A percentile compares a stretch with the other conserved stretches of the same genome.
Conservation (phyloP, 352 stramenopile genomes). For the Globisporangium solare region DNA sequence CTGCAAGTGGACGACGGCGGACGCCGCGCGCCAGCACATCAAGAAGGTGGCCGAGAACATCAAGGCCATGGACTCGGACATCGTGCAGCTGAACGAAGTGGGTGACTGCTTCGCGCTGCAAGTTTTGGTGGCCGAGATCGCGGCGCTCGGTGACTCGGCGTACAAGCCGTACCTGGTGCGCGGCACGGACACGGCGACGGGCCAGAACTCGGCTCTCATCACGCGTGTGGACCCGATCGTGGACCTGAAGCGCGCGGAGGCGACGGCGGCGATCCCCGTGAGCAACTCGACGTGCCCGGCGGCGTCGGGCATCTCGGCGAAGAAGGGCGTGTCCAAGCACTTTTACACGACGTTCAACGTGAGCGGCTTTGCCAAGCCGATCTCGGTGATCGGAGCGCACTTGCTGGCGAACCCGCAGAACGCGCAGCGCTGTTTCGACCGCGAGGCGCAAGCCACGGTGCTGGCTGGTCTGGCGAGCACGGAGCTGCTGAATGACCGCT, state of each 20-base stretch:
- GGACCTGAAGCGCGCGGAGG: conserved; percentile 36
- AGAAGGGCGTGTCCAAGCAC: conserved; percentile 62
- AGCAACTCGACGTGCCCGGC: conserved; percentile 47
- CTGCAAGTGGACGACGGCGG: conserved; percentile 44
- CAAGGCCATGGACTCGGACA: conserved; percentile 47
- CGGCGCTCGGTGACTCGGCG: conserved; percentile 36
- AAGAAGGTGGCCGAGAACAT: conserved; percentile 45
- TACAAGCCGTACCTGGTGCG: conserved; percentile 63
- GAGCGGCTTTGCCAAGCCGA: conserved; percentile 51
- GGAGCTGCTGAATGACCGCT: conserved; percentile 30
- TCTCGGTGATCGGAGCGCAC: conserved; percentile 60
- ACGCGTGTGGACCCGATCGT: conserved; percentile 56
- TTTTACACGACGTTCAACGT: conserved; percentile 71
- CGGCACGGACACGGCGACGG: conserved; percentile 54
- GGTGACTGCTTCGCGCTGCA: conserved; percentile 49
- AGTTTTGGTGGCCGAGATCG: conserved; percentile 41
- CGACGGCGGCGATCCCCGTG: conserved; percentile 34
- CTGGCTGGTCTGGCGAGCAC: conserved; percentile 34
- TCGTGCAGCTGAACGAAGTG: conserved; percentile 63
- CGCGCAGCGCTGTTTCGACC: conserved; percentile 47
- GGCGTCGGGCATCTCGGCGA: conserved; percentile 28
- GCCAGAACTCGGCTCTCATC: conserved; percentile 63
- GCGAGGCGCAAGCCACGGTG: conserved; percentile 60
- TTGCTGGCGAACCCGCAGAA: conserved; percentile 54
- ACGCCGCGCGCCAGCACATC: conserved; percentile 40